Percentiles rank a stretch among this genome's conserved stretches.
phyloP scores from a whole-genome alignment of 176 grass and related monocot genomes.

The Phoenix dactylifera region DNA sequence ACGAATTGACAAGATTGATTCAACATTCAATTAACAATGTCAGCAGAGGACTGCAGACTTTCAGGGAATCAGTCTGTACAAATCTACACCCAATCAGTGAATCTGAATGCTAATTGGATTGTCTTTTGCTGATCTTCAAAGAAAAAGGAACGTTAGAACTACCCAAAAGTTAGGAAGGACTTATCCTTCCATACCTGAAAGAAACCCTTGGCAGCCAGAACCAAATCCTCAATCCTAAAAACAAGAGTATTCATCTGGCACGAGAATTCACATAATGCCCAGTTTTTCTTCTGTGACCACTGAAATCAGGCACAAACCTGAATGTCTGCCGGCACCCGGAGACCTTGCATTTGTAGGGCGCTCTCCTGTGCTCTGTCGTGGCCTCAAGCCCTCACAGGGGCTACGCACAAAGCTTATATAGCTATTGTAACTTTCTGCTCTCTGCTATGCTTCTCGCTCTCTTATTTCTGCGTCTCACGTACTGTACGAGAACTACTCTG shows the following conservation, averaged over 20 bases:
- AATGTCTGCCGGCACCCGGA: constrained; percentile 49
- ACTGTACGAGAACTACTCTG: constrained; percentile 52
- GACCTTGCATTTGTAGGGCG: constrained; percentile 35
- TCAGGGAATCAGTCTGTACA: background rate
- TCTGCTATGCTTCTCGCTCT: constrained; percentile 21
- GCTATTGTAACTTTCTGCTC: constrained; percentile 10
- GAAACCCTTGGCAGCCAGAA: background rate
- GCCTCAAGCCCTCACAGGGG: constrained; percentile 80
- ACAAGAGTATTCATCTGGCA: background rate
- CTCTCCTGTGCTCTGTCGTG: constrained; percentile 55
- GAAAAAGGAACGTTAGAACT: no score
- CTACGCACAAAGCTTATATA: constrained; percentile 42
- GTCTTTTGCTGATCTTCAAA: background rate
- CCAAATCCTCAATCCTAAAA: no score
- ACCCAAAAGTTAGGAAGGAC: no score
- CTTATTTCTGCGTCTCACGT: constrained; percentile 44
- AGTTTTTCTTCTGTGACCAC: constrained; percentile 50
- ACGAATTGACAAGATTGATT: background rate
- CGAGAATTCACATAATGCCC: constrained; percentile 9
- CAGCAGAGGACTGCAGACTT: background rate
- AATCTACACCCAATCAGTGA: background rate
- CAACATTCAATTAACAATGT: background rate
- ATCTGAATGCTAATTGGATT: background rate
- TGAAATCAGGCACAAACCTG: constrained; percentile 63
- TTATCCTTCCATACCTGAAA: background rate